Evolutionary conservation across 306 rosid genomes (phyloP), one percentile per base, ranked within the genome.

Genomic region (Clitoria ternatea): DNA sequence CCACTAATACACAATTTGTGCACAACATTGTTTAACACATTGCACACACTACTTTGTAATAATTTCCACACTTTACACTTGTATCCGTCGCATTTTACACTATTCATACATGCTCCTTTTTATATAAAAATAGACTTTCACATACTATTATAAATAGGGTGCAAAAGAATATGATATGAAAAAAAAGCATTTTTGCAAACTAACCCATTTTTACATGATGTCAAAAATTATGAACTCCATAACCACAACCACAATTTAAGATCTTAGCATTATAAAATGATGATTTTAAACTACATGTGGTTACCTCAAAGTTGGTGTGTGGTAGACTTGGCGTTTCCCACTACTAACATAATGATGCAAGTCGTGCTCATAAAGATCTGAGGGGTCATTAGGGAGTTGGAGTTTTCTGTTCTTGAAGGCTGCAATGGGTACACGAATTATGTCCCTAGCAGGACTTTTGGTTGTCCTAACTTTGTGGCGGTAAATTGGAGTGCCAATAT

Each of bases 231-330:
- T 17, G 24, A 7, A 7, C 4, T 19, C n/a, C 26, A 48, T 7
- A 48, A 48, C 5, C 9, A 19, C 8, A 18, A 7, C 7, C 2
- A 18, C 5, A 18, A 15, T 17, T 19, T 0, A 1, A 8, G 7
- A 9, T 11, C 10, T 37, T 37, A 6, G 9, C 11, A 7, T 8
- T 35, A 35, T 35, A 32, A 32, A 32, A 32, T n/a, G n/a, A n/a
- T n/a, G n/a, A n/a, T n/a, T n/a, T 15, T 15, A 17, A 3, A 39
- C 5, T 8, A 9, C 18, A 5, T 26, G 4, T 37, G 14, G 85
- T 75, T 4, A 94, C 99, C 97, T 89, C 44, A 90, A 47, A 59
- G 84, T 59, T 4, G 96, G 83, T 9, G 99, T 94, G 74, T 85
- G 83, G 53, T 87, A 87, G 77, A 94, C 82, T 50, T 86, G 86